Conservation (phyloP, 2,329 filamentous ascomycete species). For the Stylonectria norvegica region DNA sequence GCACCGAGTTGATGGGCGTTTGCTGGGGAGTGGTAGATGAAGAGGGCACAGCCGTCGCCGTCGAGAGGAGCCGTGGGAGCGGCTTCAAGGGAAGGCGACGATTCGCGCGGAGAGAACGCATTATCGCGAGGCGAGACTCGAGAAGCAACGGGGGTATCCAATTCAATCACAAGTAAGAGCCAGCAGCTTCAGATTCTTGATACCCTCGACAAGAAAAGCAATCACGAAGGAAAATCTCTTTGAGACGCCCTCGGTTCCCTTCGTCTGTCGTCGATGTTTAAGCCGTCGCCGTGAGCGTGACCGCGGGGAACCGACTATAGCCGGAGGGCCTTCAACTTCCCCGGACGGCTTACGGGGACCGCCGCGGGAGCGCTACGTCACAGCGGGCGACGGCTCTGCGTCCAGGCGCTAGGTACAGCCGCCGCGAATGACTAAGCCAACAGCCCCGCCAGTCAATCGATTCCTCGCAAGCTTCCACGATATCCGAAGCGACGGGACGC, state of each 20-base stretch:
- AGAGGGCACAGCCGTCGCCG: constrained; percentile 32
- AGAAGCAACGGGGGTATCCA: constrained; percentile 11
- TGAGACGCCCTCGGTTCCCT: constrained; percentile 2
- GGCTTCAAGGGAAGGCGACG: constrained; percentile 47
- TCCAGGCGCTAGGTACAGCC: neutral
- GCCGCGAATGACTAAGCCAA: constrained; percentile 1
- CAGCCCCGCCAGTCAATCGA: constrained; percentile 2
- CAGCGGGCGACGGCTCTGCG: constrained; percentile 2
- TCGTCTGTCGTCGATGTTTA: constrained; percentile 26
- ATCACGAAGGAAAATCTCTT: constrained; percentile 9
- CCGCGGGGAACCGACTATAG: constrained; percentile 35
- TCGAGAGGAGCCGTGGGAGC: constrained; percentile 39
- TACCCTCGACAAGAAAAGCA: constrained; percentile 13
- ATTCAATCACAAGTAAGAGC: constrained; percentile 9
- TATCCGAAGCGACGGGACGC: neutral
- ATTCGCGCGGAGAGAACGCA: constrained; percentile 55
- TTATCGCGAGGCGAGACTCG: constrained; percentile 28
- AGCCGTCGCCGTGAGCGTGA: constrained; percentile 24
- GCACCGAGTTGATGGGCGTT: constrained; percentile 67
- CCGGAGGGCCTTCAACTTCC: constrained; percentile 28
- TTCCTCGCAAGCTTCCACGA: neutral
- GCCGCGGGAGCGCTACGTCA: constrained; percentile 24
- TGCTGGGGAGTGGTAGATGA: constrained; percentile 32
- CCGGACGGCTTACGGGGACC: constrained; percentile 14
- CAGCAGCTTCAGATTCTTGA: constrained; percentile 14